Base-by-base conservation (phyloP, 768 basidiomycete species). In the Dacryopinax spathularia region DNA sequence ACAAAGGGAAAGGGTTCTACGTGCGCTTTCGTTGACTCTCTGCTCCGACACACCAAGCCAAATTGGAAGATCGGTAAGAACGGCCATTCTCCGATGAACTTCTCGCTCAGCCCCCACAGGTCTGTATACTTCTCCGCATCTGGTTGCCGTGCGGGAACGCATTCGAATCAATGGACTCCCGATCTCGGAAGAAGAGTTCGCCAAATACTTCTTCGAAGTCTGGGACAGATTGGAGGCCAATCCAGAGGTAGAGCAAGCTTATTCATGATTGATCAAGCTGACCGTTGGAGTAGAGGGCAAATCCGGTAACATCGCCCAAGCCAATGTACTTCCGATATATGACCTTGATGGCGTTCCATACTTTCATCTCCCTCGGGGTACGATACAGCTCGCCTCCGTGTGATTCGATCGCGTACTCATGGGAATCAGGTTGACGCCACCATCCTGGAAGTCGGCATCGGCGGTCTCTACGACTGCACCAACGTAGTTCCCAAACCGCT, bases 1-100 rank as follows among this genome's bases (percentile, higher is more conserved):
- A 98, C 96, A 2, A 99, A 99, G 75, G 95, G 95, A 34, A 99
- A 99, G 73, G 95, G 95, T 6, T 98, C 95, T 2, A 93, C 96
- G 1, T 91, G 89, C 67, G 95, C 96, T 7, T 98, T 98, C 70
- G 82, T 84, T 2, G 88, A 92, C 69, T 89, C 88, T 10, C 85
- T 97, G 62, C 77, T 98, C 60, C 82, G 90, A n/a, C 79, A 81
- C 65, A 75, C 80, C n/a, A 81, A 76, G 67, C 87, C 93, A 6
- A 75, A 79, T 1, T 89, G 86, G 79, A 93, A 85, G 78, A 82
- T 89, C 66, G 95, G 92, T 89, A 71, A 67, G 84, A 70, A 16
- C 36, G 13, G 13, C 6, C 37, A 22, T 60, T 15, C 20, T 27
- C 18, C 18, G 27, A 29, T 7, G 18, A 56, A 56, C 48, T 10